Base-by-base conservation (phyloP, 495 filamentous ascomycete genomes). In the Aspergillus bertholletiae region DNA sequence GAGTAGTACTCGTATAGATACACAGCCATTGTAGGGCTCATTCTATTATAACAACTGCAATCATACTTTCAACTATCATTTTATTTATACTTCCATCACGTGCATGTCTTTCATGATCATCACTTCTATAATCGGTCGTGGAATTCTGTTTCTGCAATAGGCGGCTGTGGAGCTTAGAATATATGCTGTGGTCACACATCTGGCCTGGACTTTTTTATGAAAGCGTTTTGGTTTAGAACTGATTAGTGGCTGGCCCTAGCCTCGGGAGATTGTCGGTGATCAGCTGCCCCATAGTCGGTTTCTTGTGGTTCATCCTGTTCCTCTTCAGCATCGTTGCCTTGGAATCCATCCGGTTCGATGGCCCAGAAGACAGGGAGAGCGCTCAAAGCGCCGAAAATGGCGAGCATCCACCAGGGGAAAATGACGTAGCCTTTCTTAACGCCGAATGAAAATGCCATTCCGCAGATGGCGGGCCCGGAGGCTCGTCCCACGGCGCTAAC, bases 401-500 rank as follows among this genome's bases (percentile, higher is more conserved):
- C 75, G 15, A 96, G 70, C 6, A 85, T 63, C 88, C 89, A 96
- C 86, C 88, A 96, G 0, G 91, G 86, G 15, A 87, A 63, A 47
- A 95, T 81, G 17, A 92, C 73, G 60, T 87, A 90, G 5, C 88
- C 88, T 12, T 73, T 67, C 59, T 85, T 80, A 0, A 91, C 80
- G 1, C 92, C 92, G 61, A 76, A 80, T 1, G 84, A 87, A 61
- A 92, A 92, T 0, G 81, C 74, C 41, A 76, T 67, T 4, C 88
- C 88, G 0, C 79, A 76, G 13, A 84, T 27, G 0, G 88, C 87
- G 5, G 93, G 93, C 0, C 93, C 93, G 12, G 77, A 62, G 1
- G 89, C 91, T 26, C 90, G 76, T 8, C 92, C 92, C 18, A 96
- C 62, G 0, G 88, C 90, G 56, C 84, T 86, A 27, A 92, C 78